Conservation (phyloP, 1,139 yeast species). For the Candida sanyaensis region DNA sequence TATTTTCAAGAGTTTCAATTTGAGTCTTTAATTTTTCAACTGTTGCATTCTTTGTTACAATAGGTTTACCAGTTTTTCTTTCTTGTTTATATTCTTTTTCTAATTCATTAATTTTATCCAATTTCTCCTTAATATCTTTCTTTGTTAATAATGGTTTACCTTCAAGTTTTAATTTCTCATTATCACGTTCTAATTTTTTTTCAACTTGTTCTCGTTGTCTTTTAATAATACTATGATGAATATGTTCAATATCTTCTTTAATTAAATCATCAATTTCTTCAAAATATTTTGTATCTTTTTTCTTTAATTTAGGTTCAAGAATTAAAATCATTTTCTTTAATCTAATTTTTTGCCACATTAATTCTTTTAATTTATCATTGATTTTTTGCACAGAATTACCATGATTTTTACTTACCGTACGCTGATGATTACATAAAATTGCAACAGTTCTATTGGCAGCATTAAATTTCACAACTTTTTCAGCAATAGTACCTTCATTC, state of each 20-base stretch:
- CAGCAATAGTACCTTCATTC: constrained; percentile 84
- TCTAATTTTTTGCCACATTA: constrained; percentile 82
- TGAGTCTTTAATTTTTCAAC: constrained; percentile 77
- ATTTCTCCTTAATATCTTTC: constrained; percentile 55
- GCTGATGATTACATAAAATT: constrained; percentile 94
- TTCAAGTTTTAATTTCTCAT: constrained; percentile 68
- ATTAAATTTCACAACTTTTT: constrained; percentile 83
- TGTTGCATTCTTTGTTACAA: constrained; percentile 52
- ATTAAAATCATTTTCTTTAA: constrained; percentile 68
- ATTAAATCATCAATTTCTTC: constrained; percentile 70
- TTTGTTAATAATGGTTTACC: constrained; percentile 55
- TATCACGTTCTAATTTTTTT: constrained; percentile 72
- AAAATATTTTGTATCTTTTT: constrained; percentile 60
- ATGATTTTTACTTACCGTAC: constrained; percentile 85
- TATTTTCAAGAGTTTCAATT: constrained; percentile 67
- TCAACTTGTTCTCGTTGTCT: constrained; percentile 65
- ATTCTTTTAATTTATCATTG: constrained; percentile 72
- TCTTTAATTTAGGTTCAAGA: constrained; percentile 56
- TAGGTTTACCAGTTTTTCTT: constrained; percentile 61
- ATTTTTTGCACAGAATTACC: constrained; percentile 79
- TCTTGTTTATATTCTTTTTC: constrained; percentile 59
- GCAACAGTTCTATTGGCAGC: constrained; percentile 97
- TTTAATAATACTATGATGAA: constrained; percentile 56
- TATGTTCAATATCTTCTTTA: constrained; percentile 60
- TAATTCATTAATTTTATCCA: constrained; percentile 59